A percentile compares a stretch with the other conserved stretches of the same genome.
Evolutionary conservation across 768 basidiomycete species (phyloP).

Genomic region (Leucogyrophana mollusca): DNA sequence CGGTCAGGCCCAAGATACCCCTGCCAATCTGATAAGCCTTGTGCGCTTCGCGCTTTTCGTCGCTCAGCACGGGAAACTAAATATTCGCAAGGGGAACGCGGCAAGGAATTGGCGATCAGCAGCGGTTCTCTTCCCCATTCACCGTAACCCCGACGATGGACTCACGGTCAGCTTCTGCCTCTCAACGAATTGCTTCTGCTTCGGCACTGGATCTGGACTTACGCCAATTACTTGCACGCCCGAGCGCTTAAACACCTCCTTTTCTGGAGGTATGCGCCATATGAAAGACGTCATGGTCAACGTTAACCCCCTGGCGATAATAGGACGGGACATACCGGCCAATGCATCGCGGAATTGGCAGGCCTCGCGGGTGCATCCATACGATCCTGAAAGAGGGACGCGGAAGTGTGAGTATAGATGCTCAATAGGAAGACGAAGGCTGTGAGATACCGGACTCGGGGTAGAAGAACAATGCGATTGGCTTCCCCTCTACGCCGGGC

Average conservation of each 20-base stretch:
- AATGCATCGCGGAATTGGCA: constrained; percentile 82
- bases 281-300: constrained; percentile 1
- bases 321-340: constrained; percentile 42
- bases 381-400: constrained; percentile 53
- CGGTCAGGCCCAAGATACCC: constrained; percentile 62
- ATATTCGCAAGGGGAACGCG: no score
- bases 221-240: constrained; percentile 72
- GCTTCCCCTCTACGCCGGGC: constrained; percentile 52
- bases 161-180: constrained; percentile 64
- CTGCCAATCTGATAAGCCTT: constrained; percentile 67
- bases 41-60: constrained; percentile 58
- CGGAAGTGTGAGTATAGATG: neutral
- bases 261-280: constrained; percentile 39
- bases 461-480: constrained; percentile 78
- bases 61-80: constrained; percentile 80
- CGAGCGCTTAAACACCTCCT: constrained; percentile 60
- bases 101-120: neutral
- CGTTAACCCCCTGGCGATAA: neutral
- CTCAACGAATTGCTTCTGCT: constrained; percentile 75
- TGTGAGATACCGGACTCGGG: constrained; percentile 57
- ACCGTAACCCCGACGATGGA: constrained; percentile 1
- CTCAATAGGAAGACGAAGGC: neutral
- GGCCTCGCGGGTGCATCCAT: constrained; percentile 79
- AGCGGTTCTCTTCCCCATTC: neutral
- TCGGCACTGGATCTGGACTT: constrained; percentile 67